Conservation (phyloP, 2,329 filamentous ascomycete genomes). For the Calonectria hawksworthii region DNA sequence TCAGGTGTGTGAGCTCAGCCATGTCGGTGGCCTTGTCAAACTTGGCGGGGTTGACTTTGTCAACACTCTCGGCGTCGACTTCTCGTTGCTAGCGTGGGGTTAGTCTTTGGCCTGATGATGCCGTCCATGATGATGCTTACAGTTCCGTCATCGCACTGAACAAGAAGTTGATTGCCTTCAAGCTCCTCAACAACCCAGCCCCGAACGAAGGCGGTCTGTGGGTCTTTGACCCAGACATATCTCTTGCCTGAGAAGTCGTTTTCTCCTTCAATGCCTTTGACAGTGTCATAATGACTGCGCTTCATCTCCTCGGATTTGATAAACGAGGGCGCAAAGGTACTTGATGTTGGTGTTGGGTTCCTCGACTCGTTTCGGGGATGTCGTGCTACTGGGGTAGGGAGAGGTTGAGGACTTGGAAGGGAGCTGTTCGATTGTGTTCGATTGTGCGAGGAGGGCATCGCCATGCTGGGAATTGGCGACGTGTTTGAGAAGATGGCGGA, state of each 20-base stretch:
- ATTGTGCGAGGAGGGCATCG: constrained; percentile 67
- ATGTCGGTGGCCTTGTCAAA: constrained; percentile 99
- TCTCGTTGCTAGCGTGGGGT: constrained; percentile 78
- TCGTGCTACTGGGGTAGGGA: constrained; percentile 30
- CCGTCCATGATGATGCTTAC: constrained; percentile 63
- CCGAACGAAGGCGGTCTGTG: constrained; percentile 88
- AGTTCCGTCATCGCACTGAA: constrained; percentile 94
- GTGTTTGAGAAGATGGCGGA: constrained; percentile 81
- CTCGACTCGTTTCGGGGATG: constrained; percentile 72
- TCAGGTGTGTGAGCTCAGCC: constrained; percentile 97
- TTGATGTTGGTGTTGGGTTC: constrained; percentile 74
- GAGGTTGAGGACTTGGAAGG: constrained; percentile 48
- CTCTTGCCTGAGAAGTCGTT: constrained; percentile 99
- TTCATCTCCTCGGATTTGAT: constrained; percentile 89
- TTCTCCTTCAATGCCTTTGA: constrained; percentile 89
- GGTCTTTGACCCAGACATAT: constrained; percentile 97
- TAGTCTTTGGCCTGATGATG: constrained; percentile 22
- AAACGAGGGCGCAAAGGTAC: constrained; percentile 95
- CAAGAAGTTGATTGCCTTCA: constrained; percentile 76
- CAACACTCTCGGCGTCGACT: constrained; percentile 87
- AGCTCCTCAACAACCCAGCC: constrained; percentile 92
- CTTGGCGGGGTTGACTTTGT: constrained; percentile 99
- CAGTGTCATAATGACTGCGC: constrained; percentile 65
- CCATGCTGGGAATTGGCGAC: constrained; percentile 55
- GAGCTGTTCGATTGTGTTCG: constrained; percentile 78